Evolutionary conservation across 179 eudicot species (phyloP).

Genomic region (Gypsophila paniculata): DNA sequence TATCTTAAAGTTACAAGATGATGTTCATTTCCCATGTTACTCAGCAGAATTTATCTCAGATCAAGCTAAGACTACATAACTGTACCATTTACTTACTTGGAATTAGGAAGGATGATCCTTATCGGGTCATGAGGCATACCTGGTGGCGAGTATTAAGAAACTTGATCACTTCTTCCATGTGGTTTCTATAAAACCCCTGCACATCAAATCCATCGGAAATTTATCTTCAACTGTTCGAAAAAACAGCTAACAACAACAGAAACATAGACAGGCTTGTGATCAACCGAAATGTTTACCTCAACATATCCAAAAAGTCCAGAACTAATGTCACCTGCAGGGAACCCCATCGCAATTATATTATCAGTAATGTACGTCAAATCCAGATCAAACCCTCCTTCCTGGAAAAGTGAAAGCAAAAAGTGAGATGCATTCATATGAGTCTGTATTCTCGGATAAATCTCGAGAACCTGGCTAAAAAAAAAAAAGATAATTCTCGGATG

Average conservation of each 20-base stretch:
- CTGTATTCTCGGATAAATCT: background rate
- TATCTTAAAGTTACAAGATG: background rate
- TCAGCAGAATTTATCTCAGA: background rate
- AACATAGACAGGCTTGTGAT: background rate
- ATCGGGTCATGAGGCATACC: constrained; percentile 39
- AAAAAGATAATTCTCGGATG: background rate
- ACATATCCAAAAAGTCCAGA: constrained; percentile 92
- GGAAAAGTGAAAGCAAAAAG: constrained; percentile 17
- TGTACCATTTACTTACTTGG: background rate
- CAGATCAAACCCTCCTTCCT: constrained; percentile 95
- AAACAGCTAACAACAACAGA: constrained; percentile 2
- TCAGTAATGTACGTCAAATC: constrained; percentile 93
- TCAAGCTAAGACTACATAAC: background rate
- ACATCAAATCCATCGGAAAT: constrained; percentile 30
- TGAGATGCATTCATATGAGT: background rate
- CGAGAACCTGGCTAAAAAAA: background rate
- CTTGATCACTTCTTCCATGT: constrained; percentile 95
- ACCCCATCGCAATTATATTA: constrained; percentile 96
- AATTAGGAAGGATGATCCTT: background rate
- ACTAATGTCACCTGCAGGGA: constrained; percentile 96
- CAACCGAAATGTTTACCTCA: constrained; percentile 50
- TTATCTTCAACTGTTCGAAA: constrained; percentile 9
- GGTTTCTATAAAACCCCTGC: constrained; percentile 91
- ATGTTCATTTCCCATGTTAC: background rate
- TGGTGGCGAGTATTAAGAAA: constrained; percentile 86